These are phyloP conservation scores for Fomes fomentarius DNA, from an alignment of 1,284 basidiomycete genomes.

Conservation along the genomic window DNA sequence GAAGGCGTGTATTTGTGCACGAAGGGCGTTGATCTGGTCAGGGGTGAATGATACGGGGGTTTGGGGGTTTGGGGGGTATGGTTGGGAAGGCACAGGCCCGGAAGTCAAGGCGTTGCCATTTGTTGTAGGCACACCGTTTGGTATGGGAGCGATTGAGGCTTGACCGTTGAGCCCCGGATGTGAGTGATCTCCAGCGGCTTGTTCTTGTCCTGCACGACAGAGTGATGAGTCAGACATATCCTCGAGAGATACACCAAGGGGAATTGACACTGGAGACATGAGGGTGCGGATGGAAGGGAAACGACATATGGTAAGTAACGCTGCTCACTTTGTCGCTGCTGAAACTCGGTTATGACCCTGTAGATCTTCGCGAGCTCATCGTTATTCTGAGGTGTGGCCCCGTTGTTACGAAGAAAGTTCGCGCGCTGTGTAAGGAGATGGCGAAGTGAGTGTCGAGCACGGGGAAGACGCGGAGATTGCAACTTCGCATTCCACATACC, in stretches of 20 bases:
- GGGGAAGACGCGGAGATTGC: neutral
- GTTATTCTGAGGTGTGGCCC: constrained; percentile 38
- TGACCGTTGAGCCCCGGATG: constrained; percentile 26
- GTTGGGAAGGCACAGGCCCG: constrained; percentile 34
- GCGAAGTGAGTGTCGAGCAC: neutral
- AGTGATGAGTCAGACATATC: no score
- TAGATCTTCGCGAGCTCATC: constrained; percentile 39
- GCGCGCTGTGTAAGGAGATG: constrained; percentile 34
- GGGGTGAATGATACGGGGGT: constrained; percentile 81
- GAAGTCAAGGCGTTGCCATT: constrained; percentile 33
- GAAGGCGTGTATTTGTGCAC: constrained; percentile 90
- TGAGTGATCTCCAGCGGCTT: constrained; percentile 21
- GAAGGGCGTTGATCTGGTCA: constrained; percentile 85
- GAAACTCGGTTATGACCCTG: constrained; percentile 33
- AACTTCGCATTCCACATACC: constrained; percentile 20
- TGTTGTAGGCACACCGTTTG: constrained; percentile 32
- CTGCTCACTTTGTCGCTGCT: constrained; percentile 31
- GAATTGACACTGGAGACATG: neutral
- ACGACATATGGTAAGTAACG: no score
- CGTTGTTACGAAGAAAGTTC: constrained; percentile 34
- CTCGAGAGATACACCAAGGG: no score
- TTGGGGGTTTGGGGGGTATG: constrained; percentile 41
- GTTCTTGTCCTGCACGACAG: constrained; percentile 23
- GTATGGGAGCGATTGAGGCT: constrained; percentile 16
- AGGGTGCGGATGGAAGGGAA: neutral